Conservation (phyloP, 2,329 filamentous ascomycete species). For the Colletotrichum sublineola region DNA sequence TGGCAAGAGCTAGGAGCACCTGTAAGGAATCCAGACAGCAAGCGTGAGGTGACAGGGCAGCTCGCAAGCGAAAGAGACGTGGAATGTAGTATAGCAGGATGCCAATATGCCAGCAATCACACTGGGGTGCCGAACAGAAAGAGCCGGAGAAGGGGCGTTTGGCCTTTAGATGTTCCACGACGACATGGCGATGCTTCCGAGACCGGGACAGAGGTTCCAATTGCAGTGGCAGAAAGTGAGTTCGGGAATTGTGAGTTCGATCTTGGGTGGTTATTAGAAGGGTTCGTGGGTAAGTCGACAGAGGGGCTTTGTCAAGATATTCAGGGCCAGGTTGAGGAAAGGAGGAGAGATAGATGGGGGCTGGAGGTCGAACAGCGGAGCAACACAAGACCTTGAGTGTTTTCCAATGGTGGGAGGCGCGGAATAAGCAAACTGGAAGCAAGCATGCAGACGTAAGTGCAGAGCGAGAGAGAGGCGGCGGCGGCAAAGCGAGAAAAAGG, state of each 20-base stretch:
- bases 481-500: conserved; percentile 34
- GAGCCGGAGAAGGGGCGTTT: conserved; percentile 17
- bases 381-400: conserved; percentile 31
- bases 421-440: conserved; percentile 9
- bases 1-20: conserved; percentile 15
- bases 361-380: conserved; percentile 19
- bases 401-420: conserved; percentile 36
- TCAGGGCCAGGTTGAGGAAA: conserved; percentile 8
- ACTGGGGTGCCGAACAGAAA: not conserved
- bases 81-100: conserved; percentile 9
- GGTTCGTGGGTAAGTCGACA: conserved; percentile 11
- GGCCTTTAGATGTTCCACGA: conserved; percentile 30
- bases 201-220: conserved; percentile 12
- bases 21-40: not conserved
- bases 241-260: not conserved
- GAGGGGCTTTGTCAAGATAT: conserved; percentile 10
- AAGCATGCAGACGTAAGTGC: conserved; percentile 7
- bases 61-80: not conserved
- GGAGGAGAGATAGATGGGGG: not conserved
- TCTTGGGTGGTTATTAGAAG: not conserved
- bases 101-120: conserved; percentile 11
- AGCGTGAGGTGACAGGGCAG: conserved; percentile 14
- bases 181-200: conserved; percentile 34
- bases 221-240: not conserved
- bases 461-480: conserved; percentile 11